Evolutionary conservation across 139 green algal species (phyloP), one percentile per base, ranked within the genome.

Genomic region (Trebouxia sp.): DNA sequence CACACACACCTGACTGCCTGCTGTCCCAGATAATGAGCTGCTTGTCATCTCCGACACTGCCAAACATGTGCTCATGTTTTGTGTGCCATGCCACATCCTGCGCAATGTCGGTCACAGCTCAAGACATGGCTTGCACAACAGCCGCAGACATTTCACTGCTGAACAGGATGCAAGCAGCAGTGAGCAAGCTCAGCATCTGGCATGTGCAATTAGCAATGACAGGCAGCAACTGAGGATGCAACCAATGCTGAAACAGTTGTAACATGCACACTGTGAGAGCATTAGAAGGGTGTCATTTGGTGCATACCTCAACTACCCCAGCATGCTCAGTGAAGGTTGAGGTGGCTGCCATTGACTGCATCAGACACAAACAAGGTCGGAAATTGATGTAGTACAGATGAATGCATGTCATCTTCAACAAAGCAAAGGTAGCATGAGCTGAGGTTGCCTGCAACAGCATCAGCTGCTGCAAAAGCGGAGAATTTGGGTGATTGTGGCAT

Each of bases 71-170:
- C 24, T 85, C 80, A 69, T 98, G 93, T 53, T 93, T 87, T 47
- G 83, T 92, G 87, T 99, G 97, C 97, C 97, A 99, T 5, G 97
- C 96, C 76, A 99, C 97, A 83, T 99, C 97, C 89, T 97, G 87
- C 70, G 28, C 24, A 5, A 75, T 37, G 56, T 39, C 0, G 14
- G 56, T 26, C 30, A 17, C 56, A 69, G 22, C 14, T 14, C 0
- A 7, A 12, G 30, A 26, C 17, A 69, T 3, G 9, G 11, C 22
- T 0, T 39, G 56, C 50, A 58, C 22, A 3, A 2, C 20, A 6
- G 50, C 50, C 50, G 20, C 56, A 69, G n/a, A 32, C 30, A 38
- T 35, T 58, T 5, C 26, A 26, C 47, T 53, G 47, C 14, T 53
- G 47, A 6, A 4, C 47, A 53, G 47, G 47, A 14, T 38, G 56